phyloP scores from a whole-genome alignment of 2,329 filamentous ascomycete species.

The Mariannaea elegans region DNA sequence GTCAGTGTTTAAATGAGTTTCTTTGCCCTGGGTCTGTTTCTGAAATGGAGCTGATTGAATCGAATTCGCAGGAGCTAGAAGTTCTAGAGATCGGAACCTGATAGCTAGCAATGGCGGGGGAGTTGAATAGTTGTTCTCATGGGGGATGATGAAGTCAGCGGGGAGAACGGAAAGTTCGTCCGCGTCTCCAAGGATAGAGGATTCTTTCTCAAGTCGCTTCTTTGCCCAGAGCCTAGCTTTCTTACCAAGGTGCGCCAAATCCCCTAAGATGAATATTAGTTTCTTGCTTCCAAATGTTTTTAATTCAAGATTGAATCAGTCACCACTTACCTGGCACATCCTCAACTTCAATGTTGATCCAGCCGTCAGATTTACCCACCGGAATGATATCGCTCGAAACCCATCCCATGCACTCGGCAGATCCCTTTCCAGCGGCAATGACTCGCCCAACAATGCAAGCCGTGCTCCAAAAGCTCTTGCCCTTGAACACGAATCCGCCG shows the following conservation, averaged over 20 bases:
- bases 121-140: slow-evolving; percentile 62
- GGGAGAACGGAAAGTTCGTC: slow-evolving; percentile 64
- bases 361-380: slow-evolving; percentile 60
- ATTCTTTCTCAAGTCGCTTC: slow-evolving; percentile 65
- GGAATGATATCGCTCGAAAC: slow-evolving; percentile 69
- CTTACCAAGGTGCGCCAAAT: slow-evolving; percentile 58
- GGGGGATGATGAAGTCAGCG: slow-evolving; percentile 70
- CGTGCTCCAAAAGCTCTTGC: slow-evolving; percentile 76
- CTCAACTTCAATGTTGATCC: slow-evolving; percentile 67
- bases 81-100: slow-evolving; percentile 59
- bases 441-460: slow-evolving; percentile 72
- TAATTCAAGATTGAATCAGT: not conserved
- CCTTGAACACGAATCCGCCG: slow-evolving; percentile 69
- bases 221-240: slow-evolving; percentile 71
- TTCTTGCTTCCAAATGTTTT: not conserved
- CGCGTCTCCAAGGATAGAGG: slow-evolving; percentile 66
- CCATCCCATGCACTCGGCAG: slow-evolving; percentile 75
- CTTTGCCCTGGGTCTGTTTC: slow-evolving; percentile 33
- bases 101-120: slow-evolving; percentile 58
- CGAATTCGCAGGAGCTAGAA: slow-evolving; percentile 55
- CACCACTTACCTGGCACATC: slow-evolving; percentile 57
- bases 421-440: slow-evolving; percentile 68
- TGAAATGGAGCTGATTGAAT: slow-evolving; percentile 55
- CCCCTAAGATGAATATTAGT: slow-evolving; percentile 49
- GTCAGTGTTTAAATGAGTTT: slow-evolving; percentile 36